Conservation (phyloP, 768 basidiomycete genomes). For the Phallus indusiatus region DNA sequence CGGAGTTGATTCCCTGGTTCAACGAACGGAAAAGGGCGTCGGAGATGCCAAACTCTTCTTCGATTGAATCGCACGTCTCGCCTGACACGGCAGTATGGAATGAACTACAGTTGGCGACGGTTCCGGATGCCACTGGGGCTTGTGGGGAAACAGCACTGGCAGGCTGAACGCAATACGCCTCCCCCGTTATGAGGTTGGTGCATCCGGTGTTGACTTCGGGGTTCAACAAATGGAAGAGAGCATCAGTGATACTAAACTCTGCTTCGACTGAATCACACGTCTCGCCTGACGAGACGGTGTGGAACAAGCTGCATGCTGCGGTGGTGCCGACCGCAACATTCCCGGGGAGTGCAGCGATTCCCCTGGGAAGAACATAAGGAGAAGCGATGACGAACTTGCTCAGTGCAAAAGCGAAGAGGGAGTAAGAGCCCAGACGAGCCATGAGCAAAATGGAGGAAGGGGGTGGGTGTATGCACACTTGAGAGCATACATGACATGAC, state of each 20-base stretch:
- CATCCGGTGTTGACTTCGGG: background rate
- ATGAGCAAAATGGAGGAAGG: background rate
- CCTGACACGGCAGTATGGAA: no score
- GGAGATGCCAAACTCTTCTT: background rate
- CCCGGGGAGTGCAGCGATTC: background rate
- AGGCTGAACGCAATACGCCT: background rate
- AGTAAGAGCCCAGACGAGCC: background rate
- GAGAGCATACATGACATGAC: no score
- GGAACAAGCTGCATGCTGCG: background rate
- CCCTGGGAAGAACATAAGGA: background rate
- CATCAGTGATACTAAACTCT: background rate
- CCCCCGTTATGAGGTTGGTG: background rate
- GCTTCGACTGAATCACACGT: background rate
- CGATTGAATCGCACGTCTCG: no score
- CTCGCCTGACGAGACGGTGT: background rate
- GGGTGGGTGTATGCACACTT: no score
- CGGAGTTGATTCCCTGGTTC: conserved; percentile 3
- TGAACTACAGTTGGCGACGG: no score
- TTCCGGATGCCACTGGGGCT: background rate
- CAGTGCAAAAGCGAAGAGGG: background rate
- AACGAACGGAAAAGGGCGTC: background rate
- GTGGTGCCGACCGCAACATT: background rate
- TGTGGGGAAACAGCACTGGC: background rate
- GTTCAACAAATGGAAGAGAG: background rate
- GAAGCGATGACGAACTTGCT: background rate